Conservation (phyloP, 2,329 filamentous ascomycete species). For the Colletotrichum tropicale region DNA sequence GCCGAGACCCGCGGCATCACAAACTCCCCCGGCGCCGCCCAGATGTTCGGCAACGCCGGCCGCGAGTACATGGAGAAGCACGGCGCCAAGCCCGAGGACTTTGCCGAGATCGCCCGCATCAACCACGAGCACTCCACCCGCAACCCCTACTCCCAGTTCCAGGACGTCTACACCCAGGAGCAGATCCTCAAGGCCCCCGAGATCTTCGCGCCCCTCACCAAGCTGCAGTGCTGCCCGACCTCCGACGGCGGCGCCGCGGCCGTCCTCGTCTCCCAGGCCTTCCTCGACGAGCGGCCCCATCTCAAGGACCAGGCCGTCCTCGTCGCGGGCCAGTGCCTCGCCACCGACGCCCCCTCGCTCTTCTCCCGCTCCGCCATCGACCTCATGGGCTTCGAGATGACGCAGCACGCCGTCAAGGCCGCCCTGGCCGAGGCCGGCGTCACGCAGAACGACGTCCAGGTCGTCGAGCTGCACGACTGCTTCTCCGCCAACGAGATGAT, state of each 20-base stretch:
- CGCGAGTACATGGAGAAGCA: conserved; percentile 96
- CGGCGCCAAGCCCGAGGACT: conserved; percentile 83
- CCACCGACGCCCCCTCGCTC: conserved; percentile 81
- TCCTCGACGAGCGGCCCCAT: conserved; percentile 84
- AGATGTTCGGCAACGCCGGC: conserved; percentile 95
- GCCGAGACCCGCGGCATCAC: conserved; percentile 79
- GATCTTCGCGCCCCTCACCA: conserved; percentile 88
- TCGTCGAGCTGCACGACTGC: conserved; percentile 95
- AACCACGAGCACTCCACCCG: conserved; percentile 91
- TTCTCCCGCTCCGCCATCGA: conserved; percentile 86
- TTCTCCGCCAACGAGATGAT: conserved; percentile 96
- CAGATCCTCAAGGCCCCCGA: conserved; percentile 77
- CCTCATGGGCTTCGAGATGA: conserved; percentile 89
- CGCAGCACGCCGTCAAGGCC: conserved; percentile 67
- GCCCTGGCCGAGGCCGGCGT: conserved; percentile 79
- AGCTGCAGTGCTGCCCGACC: conserved; percentile 98
- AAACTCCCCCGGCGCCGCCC: conserved; percentile 83
- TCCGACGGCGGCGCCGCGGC: conserved; percentile 91
- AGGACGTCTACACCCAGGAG: conserved; percentile 86
- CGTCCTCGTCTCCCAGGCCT: conserved; percentile 85
- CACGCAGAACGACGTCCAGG: conserved; percentile 66
- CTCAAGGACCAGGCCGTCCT: conserved; percentile 83
- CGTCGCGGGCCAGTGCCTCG: conserved; percentile 85
- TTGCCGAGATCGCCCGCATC: conserved; percentile 90
- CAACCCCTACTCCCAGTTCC: conserved; percentile 99